These are phyloP conservation scores for Pterulicium gracile DNA, from an alignment of 1,284 basidiomycete genomes.

Conservation along the genomic window DNA sequence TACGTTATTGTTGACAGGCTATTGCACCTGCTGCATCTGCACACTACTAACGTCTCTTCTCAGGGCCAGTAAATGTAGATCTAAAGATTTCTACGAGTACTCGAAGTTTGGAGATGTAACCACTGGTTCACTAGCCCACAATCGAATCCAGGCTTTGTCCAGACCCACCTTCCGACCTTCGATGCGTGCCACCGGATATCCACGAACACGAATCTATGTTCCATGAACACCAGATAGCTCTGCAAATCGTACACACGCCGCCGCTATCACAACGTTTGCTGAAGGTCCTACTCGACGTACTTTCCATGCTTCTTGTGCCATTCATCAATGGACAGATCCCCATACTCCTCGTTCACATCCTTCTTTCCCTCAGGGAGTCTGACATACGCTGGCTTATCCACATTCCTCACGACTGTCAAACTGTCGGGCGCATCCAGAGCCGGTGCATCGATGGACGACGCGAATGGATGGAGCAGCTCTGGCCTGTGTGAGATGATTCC, in stretches of 20 bases:
- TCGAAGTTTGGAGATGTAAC: too few relatives aligned
- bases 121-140: too few relatives aligned
- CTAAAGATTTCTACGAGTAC: not conserved
- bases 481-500: slow-evolving; percentile 27
- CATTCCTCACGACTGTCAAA: slow-evolving; percentile 34
- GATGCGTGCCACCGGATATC: too few relatives aligned
- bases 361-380: slow-evolving; percentile 47
- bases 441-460: slow-evolving; percentile 46
- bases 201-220: too few relatives aligned
- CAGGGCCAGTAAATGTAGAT: not conserved
- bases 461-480: slow-evolving; percentile 49
- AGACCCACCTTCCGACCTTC: too few relatives aligned
- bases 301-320: slow-evolving; percentile 45
- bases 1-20: not conserved
- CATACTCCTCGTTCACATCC: slow-evolving; percentile 30
- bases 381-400: slow-evolving; percentile 47
- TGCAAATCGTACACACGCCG: too few relatives aligned
- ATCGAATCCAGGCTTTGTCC: too few relatives aligned
- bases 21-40: not conserved
- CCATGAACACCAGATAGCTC: too few relatives aligned
- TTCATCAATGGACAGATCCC: slow-evolving; percentile 32
- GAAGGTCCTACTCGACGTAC: slow-evolving; percentile 26
- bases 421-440: slow-evolving; percentile 30
- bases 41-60: not conserved
- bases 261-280: too few relatives aligned